phyloP scores from a whole-genome alignment of 768 basidiomycete genomes.

The Suillus sp. region DNA sequence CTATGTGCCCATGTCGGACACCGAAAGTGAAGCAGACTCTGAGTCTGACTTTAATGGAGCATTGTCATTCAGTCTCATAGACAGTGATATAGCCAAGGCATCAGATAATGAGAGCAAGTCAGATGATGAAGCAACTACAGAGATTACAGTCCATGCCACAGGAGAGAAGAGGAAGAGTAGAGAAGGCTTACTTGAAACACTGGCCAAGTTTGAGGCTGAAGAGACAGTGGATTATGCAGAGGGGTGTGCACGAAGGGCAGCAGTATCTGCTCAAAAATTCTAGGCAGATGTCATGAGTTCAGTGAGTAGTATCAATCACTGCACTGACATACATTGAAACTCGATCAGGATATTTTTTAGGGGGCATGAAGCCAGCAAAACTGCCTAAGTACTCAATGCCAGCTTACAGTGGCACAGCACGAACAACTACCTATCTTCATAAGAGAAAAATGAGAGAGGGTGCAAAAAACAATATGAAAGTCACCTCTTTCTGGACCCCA shows the following conservation, averaged over 20 bases:
- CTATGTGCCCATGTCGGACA: not conserved
- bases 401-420: conserved; percentile 1
- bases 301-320: not conserved
- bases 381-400: not conserved
- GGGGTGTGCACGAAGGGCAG: no score
- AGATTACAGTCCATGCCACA: no score
- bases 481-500: not conserved
- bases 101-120: not conserved
- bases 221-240: no score
- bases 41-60: not conserved
- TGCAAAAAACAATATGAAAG: conserved; percentile 2
- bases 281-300: not conserved
- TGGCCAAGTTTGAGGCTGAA: no score
- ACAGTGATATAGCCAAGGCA: not conserved
- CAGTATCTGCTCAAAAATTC: no score
- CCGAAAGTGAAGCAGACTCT: not conserved
- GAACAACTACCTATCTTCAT: conserved; percentile 1
- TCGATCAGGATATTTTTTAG: not conserved
- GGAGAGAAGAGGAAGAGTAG: no score
- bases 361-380: not conserved
- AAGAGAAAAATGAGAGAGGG: conserved; percentile 3
- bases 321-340: not conserved
- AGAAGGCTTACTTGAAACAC: no score
- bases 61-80: conserved; percentile 2
- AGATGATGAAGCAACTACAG: not conserved